Evolutionary conservation across 352 stramenopile species (phyloP).

Genomic region (Chrysophaeum taylorii): DNA sequence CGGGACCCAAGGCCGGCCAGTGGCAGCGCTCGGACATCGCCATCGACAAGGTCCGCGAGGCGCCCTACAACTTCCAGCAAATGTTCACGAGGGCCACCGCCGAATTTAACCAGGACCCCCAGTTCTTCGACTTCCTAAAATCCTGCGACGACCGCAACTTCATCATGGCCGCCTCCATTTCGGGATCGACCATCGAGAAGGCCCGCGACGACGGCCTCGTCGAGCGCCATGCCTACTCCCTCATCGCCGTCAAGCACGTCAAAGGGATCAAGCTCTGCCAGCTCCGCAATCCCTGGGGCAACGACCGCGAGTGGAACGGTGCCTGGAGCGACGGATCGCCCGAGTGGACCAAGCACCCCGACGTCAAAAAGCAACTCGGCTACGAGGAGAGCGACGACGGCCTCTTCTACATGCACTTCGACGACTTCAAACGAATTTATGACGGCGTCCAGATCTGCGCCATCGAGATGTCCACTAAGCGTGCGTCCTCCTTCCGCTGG

Average conservation of each 20-base stretch:
- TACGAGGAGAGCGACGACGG: not conserved
- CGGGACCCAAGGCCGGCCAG: too few species aligned
- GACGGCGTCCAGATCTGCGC: not conserved
- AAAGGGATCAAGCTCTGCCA: not conserved
- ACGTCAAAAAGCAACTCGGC: not conserved
- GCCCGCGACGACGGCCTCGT: not conserved
- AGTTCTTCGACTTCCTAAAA: not conserved
- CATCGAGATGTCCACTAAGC: not conserved
- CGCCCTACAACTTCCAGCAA: not conserved
- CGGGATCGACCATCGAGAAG: not conserved
- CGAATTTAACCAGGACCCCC: not conserved
- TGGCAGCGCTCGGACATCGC: not conserved
- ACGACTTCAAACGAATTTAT: not conserved
- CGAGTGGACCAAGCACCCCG: not conserved
- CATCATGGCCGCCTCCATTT: not conserved
- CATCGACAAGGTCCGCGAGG: not conserved
- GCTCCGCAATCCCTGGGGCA: not conserved
- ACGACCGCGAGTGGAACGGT: not conserved
- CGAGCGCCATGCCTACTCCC: not conserved
- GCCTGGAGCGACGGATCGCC: not conserved
- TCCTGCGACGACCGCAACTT: not conserved
- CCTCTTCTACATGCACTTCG: conserved; percentile 1
- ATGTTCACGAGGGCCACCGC: not conserved
- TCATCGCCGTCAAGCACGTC: not conserved
- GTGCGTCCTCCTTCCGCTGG: too few species aligned